A percentile compares a stretch with the other conserved stretches of the same genome.
Conservation (phyloP, 2,329 filamentous ascomycete genomes). For the Aspergillus sp. region DNA sequence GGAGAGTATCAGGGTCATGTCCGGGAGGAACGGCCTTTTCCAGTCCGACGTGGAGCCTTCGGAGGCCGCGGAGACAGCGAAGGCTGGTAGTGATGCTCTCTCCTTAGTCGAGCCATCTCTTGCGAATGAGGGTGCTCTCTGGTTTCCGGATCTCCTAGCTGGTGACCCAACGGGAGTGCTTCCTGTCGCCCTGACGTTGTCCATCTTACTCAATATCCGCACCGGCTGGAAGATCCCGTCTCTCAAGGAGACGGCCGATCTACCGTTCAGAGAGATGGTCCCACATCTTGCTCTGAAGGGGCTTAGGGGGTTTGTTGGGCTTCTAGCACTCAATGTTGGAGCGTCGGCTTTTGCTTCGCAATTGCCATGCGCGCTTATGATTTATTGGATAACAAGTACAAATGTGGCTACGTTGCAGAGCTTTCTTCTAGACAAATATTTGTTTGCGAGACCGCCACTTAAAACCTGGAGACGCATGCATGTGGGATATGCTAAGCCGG, state of each 20-base stretch:
- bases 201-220: constrained; percentile 46
- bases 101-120: constrained; percentile 44
- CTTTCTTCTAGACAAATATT: constrained; percentile 33
- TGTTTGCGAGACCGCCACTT: constrained; percentile 30
- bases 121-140: constrained; percentile 54
- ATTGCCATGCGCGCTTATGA: constrained; percentile 42
- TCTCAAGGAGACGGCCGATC: constrained; percentile 16
- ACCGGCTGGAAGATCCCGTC: constrained; percentile 22
- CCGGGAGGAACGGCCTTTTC: constrained; percentile 27
- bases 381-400: constrained; percentile 49
- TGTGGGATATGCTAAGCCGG: constrained; percentile 14
- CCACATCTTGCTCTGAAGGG: constrained; percentile 16
- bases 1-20: constrained; percentile 46
- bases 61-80: too few relatives aligned
- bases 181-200: constrained; percentile 44
- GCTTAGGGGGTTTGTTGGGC: constrained; percentile 27
- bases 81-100: too few relatives aligned
- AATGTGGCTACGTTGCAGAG: constrained; percentile 38
- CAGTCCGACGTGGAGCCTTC: too few relatives aligned
- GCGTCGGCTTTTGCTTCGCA: constrained; percentile 22
- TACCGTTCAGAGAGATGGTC: constrained; percentile 22
- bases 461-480: constrained; percentile 28
- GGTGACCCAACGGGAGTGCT: constrained; percentile 49
- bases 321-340: constrained; percentile 38
- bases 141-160: constrained; percentile 55